Base-by-base conservation (phyloP, 371 early-diverging fungal species). In the Mucor velutinosus region DNA sequence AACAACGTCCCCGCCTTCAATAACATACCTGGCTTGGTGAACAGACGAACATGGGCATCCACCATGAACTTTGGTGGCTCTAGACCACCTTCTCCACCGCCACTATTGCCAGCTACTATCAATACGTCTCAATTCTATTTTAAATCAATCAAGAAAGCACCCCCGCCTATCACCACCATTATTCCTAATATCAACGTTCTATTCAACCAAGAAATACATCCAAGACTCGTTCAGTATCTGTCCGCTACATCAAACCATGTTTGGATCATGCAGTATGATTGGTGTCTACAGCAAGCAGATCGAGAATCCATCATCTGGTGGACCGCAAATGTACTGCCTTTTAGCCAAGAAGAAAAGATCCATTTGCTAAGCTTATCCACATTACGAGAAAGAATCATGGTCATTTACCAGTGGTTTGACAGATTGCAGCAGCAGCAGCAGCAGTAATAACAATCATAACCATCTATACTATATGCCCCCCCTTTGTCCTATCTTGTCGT, bases 301-400 rank as follows among this genome's bases (percentile, higher is more conserved):
- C 47, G 59, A 19, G 33, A 37, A 47, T 64, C 76, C 8, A 67
- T 73, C 1, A 65, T 71, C n/a, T 88, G 81, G 72, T 87, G 89
- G 87, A 73, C 81, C 0, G 85, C 84, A 7, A 75, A 79, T 33
- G 73, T 84, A 39, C 56, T 88, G 53, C 87, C 87, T 4, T 68
- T 88, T 0, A 10, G 43, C 63, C 43, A 47, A 17, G 33, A 65
- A 30, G 86, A 85, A 47, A 84, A 81, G 57, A 75, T 80, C 32
- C 74, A 69, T 33, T 30, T 88, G 17, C 67, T 86, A 4, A 29
- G 58, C 19, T 63, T 77, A 57, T 63, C 59, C 3, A 73, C 80
- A 1, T 69, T 82, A 15, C 75, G 81, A 19, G 78, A 82, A 57
- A 72, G 87, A 15, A 70, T 87, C 8, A 32, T 76, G 32, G 60